Evolutionary conservation across 139 green algal species (phyloP).

Genomic region (Mychonastes homosphaera): DNA sequence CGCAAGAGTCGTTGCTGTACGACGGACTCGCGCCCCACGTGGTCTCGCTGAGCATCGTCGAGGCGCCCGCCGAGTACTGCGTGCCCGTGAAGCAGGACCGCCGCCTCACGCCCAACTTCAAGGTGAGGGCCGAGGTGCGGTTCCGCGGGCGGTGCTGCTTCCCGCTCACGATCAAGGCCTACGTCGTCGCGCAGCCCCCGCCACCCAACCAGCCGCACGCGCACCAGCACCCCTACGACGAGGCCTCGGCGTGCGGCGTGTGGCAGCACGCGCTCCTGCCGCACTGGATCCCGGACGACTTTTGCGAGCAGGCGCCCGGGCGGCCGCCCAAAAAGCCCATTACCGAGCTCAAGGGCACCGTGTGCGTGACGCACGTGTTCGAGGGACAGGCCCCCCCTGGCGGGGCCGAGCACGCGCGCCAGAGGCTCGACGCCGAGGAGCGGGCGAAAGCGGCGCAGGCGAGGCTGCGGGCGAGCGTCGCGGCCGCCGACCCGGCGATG

Average conservation of each 20-base stretch:
- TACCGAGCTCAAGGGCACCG: slow-evolving; percentile 52
- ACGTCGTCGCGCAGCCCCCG: slow-evolving; percentile 43
- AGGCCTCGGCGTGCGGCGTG: too few species aligned
- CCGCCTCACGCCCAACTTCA: slow-evolving; percentile 44
- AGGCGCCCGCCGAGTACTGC: slow-evolving; percentile 48
- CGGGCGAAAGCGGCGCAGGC: slow-evolving; percentile 5
- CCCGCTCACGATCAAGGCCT: slow-evolving; percentile 38
- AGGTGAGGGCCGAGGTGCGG: slow-evolving; percentile 36
- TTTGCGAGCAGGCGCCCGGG: neutral
- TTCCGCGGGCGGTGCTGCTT: slow-evolving; percentile 26
- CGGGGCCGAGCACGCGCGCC: neutral
- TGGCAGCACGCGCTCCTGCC: slow-evolving; percentile 46
- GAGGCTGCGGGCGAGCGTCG: neutral
- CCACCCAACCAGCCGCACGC: slow-evolving; percentile 40
- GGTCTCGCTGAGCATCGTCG: slow-evolving; percentile 35
- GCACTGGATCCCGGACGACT: slow-evolving; percentile 34
- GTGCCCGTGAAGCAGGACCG: slow-evolving; percentile 58
- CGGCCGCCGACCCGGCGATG: slow-evolving; percentile 1
- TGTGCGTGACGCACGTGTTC: slow-evolving; percentile 36
- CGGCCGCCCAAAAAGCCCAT: slow-evolving; percentile 20
- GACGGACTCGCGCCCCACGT: slow-evolving; percentile 17
- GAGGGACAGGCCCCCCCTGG: slow-evolving; percentile 18
- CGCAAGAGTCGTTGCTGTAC: slow-evolving; percentile 22
- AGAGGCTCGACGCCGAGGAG: neutral
- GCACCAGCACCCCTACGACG: slow-evolving; percentile 22